Conservation (phyloP, 2,329 filamentous ascomycete genomes). For the Cordyceps farinosa region DNA sequence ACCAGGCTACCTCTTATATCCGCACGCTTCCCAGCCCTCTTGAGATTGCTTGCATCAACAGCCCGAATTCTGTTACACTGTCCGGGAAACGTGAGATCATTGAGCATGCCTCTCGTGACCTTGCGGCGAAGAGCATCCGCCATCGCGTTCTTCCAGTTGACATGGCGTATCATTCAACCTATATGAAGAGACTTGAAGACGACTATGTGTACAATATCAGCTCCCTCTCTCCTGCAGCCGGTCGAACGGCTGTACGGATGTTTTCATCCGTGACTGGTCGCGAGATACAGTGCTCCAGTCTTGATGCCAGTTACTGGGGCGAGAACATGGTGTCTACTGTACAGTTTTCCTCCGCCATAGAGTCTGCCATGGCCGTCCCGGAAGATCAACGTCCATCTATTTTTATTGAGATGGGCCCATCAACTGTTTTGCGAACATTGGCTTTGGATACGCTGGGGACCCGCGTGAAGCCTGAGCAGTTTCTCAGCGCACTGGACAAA, state of each 20-base stretch:
- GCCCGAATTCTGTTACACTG: slow-evolving; percentile 41
- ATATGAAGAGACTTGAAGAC: slow-evolving; percentile 38
- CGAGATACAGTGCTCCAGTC: slow-evolving; percentile 23
- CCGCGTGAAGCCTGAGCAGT: slow-evolving; percentile 18
- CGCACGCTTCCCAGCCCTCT: slow-evolving; percentile 22
- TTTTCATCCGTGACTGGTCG: slow-evolving; percentile 40
- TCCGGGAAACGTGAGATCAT: slow-evolving; percentile 38
- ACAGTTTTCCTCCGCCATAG: slow-evolving; percentile 40
- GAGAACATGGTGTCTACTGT: slow-evolving; percentile 45
- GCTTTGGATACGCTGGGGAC: slow-evolving; percentile 28
- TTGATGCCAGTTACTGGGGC: slow-evolving; percentile 43
- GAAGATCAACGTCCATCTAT: slow-evolving; percentile 30
- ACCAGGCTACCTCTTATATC: slow-evolving; percentile 30
- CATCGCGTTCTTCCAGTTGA: slow-evolving; percentile 35
- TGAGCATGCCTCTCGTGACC: slow-evolving; percentile 29
- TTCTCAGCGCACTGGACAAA: slow-evolving; percentile 29
- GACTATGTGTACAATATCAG: slow-evolving; percentile 33
- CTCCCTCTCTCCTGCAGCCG: slow-evolving; percentile 20
- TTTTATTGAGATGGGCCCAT: slow-evolving; percentile 42
- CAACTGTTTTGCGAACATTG: slow-evolving; percentile 34
- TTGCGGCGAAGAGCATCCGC: slow-evolving; percentile 32
- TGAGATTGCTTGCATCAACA: slow-evolving; percentile 44
- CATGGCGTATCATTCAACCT: slow-evolving; percentile 43
- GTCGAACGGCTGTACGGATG: slow-evolving; percentile 29
- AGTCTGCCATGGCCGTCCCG: slow-evolving; percentile 30